Conservation (phyloP, 441 rosid species). For the Geranium incanum region DNA sequence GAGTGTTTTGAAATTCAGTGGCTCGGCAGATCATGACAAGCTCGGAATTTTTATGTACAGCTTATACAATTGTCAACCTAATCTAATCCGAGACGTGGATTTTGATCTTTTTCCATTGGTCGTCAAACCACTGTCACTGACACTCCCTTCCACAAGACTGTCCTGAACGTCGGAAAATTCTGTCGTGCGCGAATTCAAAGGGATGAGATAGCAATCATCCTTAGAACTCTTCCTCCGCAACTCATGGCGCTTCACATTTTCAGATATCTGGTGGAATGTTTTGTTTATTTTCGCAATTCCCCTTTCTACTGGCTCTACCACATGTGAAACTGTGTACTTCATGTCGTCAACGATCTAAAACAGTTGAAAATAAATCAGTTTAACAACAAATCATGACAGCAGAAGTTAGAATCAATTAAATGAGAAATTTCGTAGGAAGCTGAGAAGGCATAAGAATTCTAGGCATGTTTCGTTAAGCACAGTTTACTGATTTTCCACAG, state of each 20-base stretch:
- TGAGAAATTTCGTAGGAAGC: not conserved
- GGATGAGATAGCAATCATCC: slow-evolving; percentile 77
- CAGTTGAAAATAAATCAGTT: not conserved
- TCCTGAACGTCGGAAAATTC: slow-evolving; percentile 79
- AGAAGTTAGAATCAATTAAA: not conserved
- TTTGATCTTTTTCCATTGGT: slow-evolving; percentile 46
- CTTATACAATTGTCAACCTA: slow-evolving; percentile 28
- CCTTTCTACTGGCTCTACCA: slow-evolving; percentile 92
- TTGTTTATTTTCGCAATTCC: slow-evolving; percentile 79
- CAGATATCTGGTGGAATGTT: slow-evolving; percentile 77
- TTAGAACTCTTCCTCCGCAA: slow-evolving; percentile 54
- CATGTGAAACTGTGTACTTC: slow-evolving; percentile 93
- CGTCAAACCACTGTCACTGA: slow-evolving; percentile 78
- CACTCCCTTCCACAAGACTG: slow-evolving; percentile 55
- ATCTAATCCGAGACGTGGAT: slow-evolving; percentile 28
- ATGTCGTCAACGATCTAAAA: slow-evolving; percentile 87
- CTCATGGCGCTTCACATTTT: slow-evolving; percentile 69
- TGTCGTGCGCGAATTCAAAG: slow-evolving; percentile 58
- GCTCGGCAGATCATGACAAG: slow-evolving; percentile 1
- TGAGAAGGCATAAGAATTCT: not conserved
- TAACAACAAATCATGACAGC: not conserved
- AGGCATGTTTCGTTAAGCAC: not conserved
- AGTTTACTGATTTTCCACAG: not conserved
- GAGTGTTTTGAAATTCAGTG: not conserved
- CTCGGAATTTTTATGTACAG: not conserved